phyloP scores from a whole-genome alignment of 2,329 filamentous ascomycete species.

The Nannizziopsis arthrosporioides region DNA sequence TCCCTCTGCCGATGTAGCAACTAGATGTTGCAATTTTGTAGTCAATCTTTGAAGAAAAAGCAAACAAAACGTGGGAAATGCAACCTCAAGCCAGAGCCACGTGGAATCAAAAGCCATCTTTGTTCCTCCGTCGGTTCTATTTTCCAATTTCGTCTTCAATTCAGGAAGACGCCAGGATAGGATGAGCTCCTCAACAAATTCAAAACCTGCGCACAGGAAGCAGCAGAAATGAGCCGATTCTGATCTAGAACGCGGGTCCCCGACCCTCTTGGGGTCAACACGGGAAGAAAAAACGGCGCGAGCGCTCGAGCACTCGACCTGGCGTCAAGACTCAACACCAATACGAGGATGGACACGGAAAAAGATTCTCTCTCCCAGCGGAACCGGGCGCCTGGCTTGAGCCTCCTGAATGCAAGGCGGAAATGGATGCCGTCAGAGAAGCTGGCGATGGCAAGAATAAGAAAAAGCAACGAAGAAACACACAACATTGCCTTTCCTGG shows the following conservation, averaged over 20 bases:
- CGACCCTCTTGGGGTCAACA: background rate
- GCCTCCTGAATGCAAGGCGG: background rate
- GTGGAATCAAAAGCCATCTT: constrained; percentile 2
- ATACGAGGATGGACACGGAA: constrained; percentile 5
- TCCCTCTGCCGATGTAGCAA: no score
- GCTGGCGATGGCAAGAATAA: background rate
- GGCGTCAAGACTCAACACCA: background rate
- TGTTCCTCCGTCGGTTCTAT: background rate
- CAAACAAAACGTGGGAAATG: background rate
- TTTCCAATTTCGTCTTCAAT: background rate
- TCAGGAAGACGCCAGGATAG: background rate
- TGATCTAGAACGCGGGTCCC: no score
- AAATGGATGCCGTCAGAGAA: background rate
- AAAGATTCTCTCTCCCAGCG: background rate
- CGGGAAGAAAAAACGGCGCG: background rate
- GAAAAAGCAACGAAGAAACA: background rate
- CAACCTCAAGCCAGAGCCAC: background rate
- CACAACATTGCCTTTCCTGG: background rate
- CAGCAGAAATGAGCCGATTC: background rate
- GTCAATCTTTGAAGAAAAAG: background rate
- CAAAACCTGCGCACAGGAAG: background rate
- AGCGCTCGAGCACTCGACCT: background rate
- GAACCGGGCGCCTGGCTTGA: background rate
- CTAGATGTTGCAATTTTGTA: background rate
- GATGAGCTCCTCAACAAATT: background rate